Base-by-base conservation (phyloP, 352 stramenopile genomes). In the Phytophthora agathidicida region DNA sequence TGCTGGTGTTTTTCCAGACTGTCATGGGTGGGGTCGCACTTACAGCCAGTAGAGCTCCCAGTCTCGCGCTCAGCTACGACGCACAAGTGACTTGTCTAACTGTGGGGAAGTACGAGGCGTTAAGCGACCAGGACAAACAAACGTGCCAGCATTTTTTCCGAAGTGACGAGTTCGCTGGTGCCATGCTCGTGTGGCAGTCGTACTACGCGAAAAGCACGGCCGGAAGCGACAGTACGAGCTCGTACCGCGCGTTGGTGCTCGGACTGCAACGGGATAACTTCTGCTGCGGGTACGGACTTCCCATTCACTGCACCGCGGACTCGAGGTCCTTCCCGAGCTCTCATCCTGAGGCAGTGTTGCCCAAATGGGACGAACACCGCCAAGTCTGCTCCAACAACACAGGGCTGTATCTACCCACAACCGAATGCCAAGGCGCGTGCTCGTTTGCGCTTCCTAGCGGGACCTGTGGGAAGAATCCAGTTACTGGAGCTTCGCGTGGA, bases 151-250 rank as follows among this genome's bases (percentile, higher is more conserved):
- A 56, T 14, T 91, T 88, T 46, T 70, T 77, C 46, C 67, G 55
- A 30, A 87, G 76, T 49, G 71, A 90, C 47, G 71, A 72, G 20
- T 93, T 89, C 24, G 78, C 74, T 0, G 81, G 83, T 37, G 68
- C 73, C 26, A 72, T 77, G 43, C 64, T 93, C 13, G 82, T 88
- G 24, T 93, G 83, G 83, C 80, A 91, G 38, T 75, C 77, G 16
- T 93, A 91, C 56, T 91, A 88, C 56, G 46, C 58, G 20, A 71
- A 77, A 50, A 89, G 79, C 48, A 33, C 75, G 17, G 52, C 47
- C 19, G 51, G 51, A 3, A 60, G 60, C 43, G 43, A 20, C 2
- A 22, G 54, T 3, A 31, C 48, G 1, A 45, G 48, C 31, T 73
- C 73, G 8, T 81, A 83, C 24, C 76, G 80, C 17, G 65, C 79